Base-by-base conservation (phyloP, 2,329 filamentous ascomycete species). In the Trichocomaceae sp. region DNA sequence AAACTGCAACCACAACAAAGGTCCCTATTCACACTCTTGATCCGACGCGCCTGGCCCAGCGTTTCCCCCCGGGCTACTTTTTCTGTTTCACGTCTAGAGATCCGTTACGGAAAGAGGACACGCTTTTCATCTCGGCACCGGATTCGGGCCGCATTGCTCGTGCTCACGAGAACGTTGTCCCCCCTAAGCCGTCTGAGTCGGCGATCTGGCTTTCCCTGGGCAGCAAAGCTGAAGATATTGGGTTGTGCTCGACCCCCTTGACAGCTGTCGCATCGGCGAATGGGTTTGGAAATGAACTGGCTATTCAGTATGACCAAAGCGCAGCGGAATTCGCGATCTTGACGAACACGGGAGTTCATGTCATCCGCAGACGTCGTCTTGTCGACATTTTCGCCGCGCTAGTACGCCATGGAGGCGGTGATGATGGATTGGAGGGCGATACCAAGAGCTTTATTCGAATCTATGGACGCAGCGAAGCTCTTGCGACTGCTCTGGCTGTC, bases 261-360 rank as follows among this genome's bases (percentile, higher is more conserved):
- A 80, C 83, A 15, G 87, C 87, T 9, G 79, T 84, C 0, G 74
- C 74, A 10, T 81, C 83, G 23, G 87, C 88, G 0, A 68, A 83
- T 20, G 92, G 91, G 0, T 97, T 96, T 64, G 91, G 92, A 10
- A 99, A 99, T 63, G 93, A 99, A 72, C 77, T 97, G 54, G 90
- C 93, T 1, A 87, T 95, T n/a, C 95, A 99, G 63, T 99, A 93
- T 63, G 93, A 99, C 64, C 80, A 88, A 57, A 78, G 84, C 0
- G 81, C 87, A 0, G 84, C 86, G 50, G 92, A 99, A 66, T 84
- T 97, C 60, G 93, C 92, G 1, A 83, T 99, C 47, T 79, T 99
- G 52, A 97, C 93, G 31, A 95, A 93, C 63, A 90, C 83, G 13
- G 93, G 93, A 2, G 83, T 99, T 52, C 90, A 96, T 64, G 81